phyloP scores from a whole-genome alignment of 768 basidiomycete species.

The Glaciozyma antarctica region DNA sequence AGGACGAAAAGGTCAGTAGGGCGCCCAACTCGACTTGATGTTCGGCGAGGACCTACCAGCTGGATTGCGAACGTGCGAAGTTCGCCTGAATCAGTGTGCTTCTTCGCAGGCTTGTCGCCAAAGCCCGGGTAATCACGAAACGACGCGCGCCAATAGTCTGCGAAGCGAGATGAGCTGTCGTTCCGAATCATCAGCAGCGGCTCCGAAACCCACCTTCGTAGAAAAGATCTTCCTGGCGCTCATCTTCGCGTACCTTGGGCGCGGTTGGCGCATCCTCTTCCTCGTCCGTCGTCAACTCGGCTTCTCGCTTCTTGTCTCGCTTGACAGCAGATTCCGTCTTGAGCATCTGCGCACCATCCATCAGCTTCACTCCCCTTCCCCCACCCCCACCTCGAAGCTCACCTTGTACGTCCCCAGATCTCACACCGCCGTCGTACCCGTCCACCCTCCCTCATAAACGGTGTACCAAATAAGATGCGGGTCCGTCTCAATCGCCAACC shows the following conservation, averaged over 20 bases:
- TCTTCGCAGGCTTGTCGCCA: background rate
- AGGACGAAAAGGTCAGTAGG: too few relatives aligned
- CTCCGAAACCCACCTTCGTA: background rate
- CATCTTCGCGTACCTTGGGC: background rate
- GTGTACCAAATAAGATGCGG: conserved; percentile 12
- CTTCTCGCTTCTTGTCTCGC: background rate
- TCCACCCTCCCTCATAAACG: conserved; percentile 10
- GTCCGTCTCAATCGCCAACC: conserved; percentile 12
- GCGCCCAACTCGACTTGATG: too few relatives aligned
- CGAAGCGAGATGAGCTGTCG: background rate
- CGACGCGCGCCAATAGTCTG: background rate
- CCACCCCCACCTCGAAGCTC: background rate
- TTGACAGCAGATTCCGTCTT: background rate
- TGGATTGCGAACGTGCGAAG: background rate
- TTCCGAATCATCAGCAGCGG: too few relatives aligned
- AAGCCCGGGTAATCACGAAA: background rate
- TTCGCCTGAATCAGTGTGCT: too few relatives aligned
- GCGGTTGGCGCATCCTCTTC: background rate
- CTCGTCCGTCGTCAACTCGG: background rate
- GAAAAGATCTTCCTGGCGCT: conserved; percentile 7
- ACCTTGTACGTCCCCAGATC: conserved; percentile 20
- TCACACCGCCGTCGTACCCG: conserved; percentile 2
- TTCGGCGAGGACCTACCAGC: background rate
- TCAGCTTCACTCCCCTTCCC: background rate
- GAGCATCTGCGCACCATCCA: background rate